These are phyloP conservation scores for Bryoerythrophyllum caledonicum DNA, from an alignment of 225 moss, liverwort and hornwort species.

Conservation along the genomic window DNA sequence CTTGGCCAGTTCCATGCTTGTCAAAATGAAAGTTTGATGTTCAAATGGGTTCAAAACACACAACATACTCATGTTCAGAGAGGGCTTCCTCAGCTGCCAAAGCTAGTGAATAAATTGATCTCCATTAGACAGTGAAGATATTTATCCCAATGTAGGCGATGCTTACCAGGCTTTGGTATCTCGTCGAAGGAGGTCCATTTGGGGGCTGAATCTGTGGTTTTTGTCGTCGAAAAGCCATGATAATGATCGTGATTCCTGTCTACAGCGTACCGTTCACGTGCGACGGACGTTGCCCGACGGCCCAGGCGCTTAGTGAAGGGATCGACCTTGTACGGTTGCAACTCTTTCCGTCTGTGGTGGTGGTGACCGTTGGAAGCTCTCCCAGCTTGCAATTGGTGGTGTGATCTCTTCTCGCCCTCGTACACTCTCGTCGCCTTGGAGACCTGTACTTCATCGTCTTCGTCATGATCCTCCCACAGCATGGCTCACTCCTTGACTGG, in stretches of 20 bases:
- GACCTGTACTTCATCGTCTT: conserved; percentile 49
- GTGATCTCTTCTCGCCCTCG: conserved; percentile 23
- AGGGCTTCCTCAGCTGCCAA: too few relatives aligned
- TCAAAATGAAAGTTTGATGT: too few relatives aligned
- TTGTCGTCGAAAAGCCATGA: conserved; percentile 15
- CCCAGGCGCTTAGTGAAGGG: conserved; percentile 47
- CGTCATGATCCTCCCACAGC: conserved; percentile 43
- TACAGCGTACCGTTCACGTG: conserved; percentile 26
- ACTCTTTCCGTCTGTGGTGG: conserved; percentile 39
- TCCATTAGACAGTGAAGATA: not conserved
- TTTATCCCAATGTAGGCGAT: not conserved
- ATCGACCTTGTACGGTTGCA: conserved; percentile 32
- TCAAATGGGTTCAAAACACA: too few relatives aligned
- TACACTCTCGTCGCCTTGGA: conserved; percentile 25
- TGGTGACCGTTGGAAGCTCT: conserved; percentile 35
- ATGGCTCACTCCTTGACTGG: conserved; percentile 41
- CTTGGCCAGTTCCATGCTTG: too few relatives aligned
- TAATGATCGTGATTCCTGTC: conserved; percentile 12
- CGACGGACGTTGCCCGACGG: conserved; percentile 29
- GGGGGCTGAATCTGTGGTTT: conserved; percentile 13
- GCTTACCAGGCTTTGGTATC: conserved; percentile 42
- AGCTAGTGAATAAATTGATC: too few relatives aligned
- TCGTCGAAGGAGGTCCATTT: conserved; percentile 37
- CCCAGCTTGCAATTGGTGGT: conserved; percentile 13
- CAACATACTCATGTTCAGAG: too few relatives aligned